These are phyloP conservation scores for Solanum habrochaites DNA, from an alignment of 257 asterid species.

Conservation along the genomic window DNA sequence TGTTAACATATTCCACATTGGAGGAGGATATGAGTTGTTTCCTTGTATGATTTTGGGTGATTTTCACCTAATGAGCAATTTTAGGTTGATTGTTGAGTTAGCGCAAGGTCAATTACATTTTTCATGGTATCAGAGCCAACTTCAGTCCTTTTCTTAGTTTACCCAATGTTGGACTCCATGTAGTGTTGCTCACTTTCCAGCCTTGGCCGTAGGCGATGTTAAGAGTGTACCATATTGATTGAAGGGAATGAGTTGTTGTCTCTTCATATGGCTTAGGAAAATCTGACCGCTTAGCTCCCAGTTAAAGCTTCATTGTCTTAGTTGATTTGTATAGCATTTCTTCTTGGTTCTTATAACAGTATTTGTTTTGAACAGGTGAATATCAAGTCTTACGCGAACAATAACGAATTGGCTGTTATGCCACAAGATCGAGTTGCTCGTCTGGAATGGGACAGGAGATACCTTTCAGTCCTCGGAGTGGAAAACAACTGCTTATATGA, in stretches of 20 bases:
- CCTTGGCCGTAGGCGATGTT: background rate
- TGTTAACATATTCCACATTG: background rate
- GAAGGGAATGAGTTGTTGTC: background rate
- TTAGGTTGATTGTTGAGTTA: background rate
- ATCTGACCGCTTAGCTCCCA: background rate
- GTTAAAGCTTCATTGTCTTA: background rate
- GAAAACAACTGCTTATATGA: constrained; percentile 75
- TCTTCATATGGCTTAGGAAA: background rate
- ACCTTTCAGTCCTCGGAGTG: constrained; percentile 91
- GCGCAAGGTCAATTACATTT: background rate
- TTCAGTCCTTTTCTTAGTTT: background rate
- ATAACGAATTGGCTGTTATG: constrained; percentile 92
- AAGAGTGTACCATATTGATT: background rate
- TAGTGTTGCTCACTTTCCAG: background rate
- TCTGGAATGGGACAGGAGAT: constrained; percentile 81
- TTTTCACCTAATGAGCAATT: background rate
- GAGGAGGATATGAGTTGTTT: background rate
- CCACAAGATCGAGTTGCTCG: constrained; percentile 71
- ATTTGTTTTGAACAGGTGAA: constrained; percentile 40
- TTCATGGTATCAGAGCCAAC: background rate
- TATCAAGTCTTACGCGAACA: constrained; percentile 88
- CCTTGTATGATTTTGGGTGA: background rate
- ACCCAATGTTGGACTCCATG: background rate
- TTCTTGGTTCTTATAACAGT: background rate
- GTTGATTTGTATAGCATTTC: background rate